Conservation (phyloP, 192 early-diverging fungal genomes). For the Coemansia sp. region DNA sequence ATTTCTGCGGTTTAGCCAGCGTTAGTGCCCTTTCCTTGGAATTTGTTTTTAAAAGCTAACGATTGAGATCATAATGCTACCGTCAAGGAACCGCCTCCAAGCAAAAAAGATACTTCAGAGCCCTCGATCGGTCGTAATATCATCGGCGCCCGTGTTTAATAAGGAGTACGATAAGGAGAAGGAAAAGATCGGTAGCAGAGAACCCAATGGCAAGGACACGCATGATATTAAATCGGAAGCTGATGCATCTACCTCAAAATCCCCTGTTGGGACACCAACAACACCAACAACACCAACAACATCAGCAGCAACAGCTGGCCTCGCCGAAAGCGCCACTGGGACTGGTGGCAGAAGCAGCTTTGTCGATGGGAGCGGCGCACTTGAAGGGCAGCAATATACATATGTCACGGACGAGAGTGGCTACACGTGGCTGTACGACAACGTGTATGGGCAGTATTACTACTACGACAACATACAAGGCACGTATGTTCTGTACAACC, state of each 20-base stretch:
- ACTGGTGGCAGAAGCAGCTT: not conserved
- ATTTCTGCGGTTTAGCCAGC: too few species aligned
- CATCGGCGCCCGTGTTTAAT: slow-evolving; percentile 30
- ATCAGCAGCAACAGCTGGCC: not conserved
- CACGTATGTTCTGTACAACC: slow-evolving; percentile 29
- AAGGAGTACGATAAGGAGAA: slow-evolving; percentile 5
- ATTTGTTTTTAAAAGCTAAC: too few species aligned
- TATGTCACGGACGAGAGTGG: slow-evolving; percentile 47
- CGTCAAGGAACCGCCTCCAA: slow-evolving; percentile 32
- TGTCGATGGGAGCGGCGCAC: not conserved
- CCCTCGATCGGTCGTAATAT: slow-evolving; percentile 16
- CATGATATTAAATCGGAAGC: not conserved
- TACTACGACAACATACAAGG: slow-evolving; percentile 43
- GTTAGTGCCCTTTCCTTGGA: too few species aligned
- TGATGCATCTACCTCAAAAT: not conserved
- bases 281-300: too few species aligned
- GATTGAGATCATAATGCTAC: slow-evolving; percentile 15
- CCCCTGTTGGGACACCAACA: not conserved
- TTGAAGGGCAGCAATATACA: slow-evolving; percentile 40
- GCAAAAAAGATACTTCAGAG: slow-evolving; percentile 18
- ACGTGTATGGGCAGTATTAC: slow-evolving; percentile 46
- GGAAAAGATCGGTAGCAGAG: not conserved
- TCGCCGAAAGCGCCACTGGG: not conserved
- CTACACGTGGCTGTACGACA: slow-evolving; percentile 48
- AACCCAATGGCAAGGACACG: not conserved